A percentile compares a stretch with the other conserved stretches of the same genome.
Evolutionary conservation across 495 filamentous ascomycete species (phyloP).

Genomic region (Usnea hakonensis): DNA sequence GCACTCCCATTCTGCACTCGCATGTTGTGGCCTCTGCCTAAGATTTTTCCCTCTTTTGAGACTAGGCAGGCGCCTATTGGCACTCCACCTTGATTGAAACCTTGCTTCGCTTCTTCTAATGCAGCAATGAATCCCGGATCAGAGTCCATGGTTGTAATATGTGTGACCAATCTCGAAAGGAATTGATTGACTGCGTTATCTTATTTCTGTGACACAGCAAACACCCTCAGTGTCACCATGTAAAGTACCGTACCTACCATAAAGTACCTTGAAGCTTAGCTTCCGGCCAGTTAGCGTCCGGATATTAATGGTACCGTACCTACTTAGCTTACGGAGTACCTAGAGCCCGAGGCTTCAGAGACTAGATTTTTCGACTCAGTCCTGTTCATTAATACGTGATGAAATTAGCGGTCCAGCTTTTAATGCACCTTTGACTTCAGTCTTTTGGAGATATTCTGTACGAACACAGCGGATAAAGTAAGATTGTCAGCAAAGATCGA

Average conservation of each 20-base stretch:
- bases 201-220: not conserved
- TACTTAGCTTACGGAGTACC: too few species aligned
- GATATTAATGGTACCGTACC: not conserved
- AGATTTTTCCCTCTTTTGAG: slow-evolving; percentile 59
- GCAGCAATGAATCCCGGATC: slow-evolving; percentile 50
- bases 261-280: too few species aligned
- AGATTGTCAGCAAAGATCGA: too few species aligned
- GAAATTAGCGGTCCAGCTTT: not conserved
- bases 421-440: not conserved
- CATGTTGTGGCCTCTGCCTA: slow-evolving; percentile 80
- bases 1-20: slow-evolving; percentile 67
- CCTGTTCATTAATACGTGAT: not conserved
- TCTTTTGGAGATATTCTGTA: too few species aligned
- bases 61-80: slow-evolving; percentile 77
- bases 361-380: not conserved
- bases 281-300: not conserved
- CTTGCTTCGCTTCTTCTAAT: slow-evolving; percentile 66
- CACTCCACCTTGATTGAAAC: slow-evolving; percentile 66
- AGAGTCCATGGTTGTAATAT: slow-evolving; percentile 32
- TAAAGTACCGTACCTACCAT: too few species aligned
- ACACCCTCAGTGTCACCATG: too few species aligned
- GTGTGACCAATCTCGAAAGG: not conserved
- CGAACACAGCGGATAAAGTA: too few species aligned
- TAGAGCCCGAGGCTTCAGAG: not conserved
- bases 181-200: not conserved